A percentile compares a stretch with the other conserved stretches of the same genome.
Conservation (phyloP, 23 red algal genomes). For the Gracilariopsis chorda region DNA sequence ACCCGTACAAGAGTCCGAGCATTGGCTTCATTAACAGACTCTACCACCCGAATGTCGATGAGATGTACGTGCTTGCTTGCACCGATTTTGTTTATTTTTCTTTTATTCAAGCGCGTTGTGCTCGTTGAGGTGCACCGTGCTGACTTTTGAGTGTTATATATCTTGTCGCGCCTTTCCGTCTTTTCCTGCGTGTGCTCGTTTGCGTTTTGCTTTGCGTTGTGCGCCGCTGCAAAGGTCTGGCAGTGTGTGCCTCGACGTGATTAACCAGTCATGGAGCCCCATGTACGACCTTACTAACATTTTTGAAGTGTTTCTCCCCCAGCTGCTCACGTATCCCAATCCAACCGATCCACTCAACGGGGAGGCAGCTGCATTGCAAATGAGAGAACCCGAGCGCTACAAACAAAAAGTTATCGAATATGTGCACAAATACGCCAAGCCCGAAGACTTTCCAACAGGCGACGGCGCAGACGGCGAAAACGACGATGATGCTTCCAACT, state of each 20-base stretch:
- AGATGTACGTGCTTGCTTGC: conserved; percentile 70
- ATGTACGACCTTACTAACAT: conserved; percentile 99
- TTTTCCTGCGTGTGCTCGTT: neutral
- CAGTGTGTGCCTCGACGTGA: conserved; percentile 98
- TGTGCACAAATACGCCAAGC: conserved; percentile 84
- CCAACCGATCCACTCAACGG: conserved; percentile 98
- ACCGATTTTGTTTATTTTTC: neutral
- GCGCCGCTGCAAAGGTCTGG: conserved; percentile 63
- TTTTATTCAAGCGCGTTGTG: neutral
- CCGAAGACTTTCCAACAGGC: conserved; percentile 73
- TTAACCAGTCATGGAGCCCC: conserved; percentile 99
- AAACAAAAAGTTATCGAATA: conserved; percentile 82
- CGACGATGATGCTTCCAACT: conserved; percentile 60
- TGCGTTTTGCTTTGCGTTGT: neutral
- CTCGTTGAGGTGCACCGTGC: neutral
- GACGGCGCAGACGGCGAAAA: conserved; percentile 49
- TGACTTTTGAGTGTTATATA: neutral
- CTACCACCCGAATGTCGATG: conserved; percentile 99
- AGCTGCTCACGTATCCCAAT: conserved; percentile 99
- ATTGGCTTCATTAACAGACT: conserved; percentile 98
- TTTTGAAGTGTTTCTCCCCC: conserved; percentile 99
- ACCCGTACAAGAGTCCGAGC: conserved; percentile 98
- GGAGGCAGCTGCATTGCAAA: conserved; percentile 95
- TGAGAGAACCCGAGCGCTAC: conserved; percentile 95
- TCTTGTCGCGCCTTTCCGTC: neutral